Base-by-base conservation (phyloP, 495 filamentous ascomycete genomes). In the Xylaria sp. region DNA sequence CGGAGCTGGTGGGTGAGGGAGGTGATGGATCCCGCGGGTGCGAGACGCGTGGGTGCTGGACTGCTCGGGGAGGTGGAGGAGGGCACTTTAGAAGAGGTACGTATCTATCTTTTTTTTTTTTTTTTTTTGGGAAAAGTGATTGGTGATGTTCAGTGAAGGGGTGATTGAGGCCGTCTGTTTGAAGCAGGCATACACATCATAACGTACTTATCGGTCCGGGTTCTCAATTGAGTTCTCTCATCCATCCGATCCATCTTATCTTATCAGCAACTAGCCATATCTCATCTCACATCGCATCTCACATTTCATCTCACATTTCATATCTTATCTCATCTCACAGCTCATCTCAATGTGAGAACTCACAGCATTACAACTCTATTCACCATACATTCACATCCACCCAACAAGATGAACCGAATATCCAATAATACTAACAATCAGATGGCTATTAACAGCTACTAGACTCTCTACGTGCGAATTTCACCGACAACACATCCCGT, bases 31-130 rank as follows among this genome's bases (percentile, higher is more conserved):
- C 44, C 72, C 1, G 69, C 74, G 57, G 71, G 70, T 5, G 75
- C 71, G 29, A 75, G 66, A 61, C 70, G 65, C 44, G 76, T 89
- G 26, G 94, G 94, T 40, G 85, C 85, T 67, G 85, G 85, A 68
- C 76, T 95, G 76, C 80, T 97, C 48, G 80, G 75, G 29, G 90
- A 93, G 74, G 84, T 93, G 59, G 85, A 89, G 71, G 88, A 89
- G 77, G 87, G 86, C 69, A 82, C 84, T 63, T 81, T 95, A 64
- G 86, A 90, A 76, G 86, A 91, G 86, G 92, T 93, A 82, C 53
- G 88, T 83, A 65, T 40, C 43, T 26, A 15, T 41, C 12, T 57
- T 1, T 53, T 9, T 7, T n/a, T n/a, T n/a, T n/a, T n/a, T n/a
- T n/a, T n/a, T n/a, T n/a, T n/a, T n/a, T n/a, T n/a, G n/a, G n/a